phyloP scores from a whole-genome alignment of 306 rosid species.

The Hippophae rhamnoides region DNA sequence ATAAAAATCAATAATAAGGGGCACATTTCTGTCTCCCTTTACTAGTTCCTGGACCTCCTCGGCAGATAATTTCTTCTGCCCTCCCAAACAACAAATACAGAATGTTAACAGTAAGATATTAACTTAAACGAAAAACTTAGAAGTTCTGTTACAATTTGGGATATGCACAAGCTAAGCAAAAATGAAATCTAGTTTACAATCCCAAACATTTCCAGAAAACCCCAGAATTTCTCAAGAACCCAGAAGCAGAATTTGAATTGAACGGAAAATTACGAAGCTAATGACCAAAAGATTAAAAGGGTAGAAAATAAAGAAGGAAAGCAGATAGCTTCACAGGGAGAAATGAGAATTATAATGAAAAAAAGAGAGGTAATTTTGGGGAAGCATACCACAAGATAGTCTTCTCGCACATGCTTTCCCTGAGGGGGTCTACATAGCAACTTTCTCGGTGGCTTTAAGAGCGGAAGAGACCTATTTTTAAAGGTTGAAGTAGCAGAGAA shows the following conservation, averaged over 20 bases:
- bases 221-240: no score
- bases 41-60: constrained; percentile 79
- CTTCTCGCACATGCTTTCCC: constrained; percentile 55
- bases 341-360: neutral
- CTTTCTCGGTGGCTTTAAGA: constrained; percentile 45
- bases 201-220: no score
- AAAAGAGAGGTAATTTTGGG: neutral
- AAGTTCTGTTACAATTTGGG: neutral
- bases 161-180: neutral
- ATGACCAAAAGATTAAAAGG: no score
- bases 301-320: neutral
- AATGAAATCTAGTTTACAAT: neutral
- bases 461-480: constrained; percentile 23
- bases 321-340: neutral
- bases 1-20: constrained; percentile 75
- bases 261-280: no score
- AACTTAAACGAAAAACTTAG: neutral
- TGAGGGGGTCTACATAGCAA: constrained; percentile 56
- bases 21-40: constrained; percentile 78
- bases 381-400: constrained; percentile 73
- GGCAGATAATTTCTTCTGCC: constrained; percentile 74
- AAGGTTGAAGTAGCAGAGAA: constrained; percentile 24
- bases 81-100: constrained; percentile 21
- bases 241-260: no score
- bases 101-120: constrained; percentile 1